Percentiles rank a stretch among this genome's conserved stretches.
Conservation (phyloP, 768 basidiomycete genomes). For the Tricholoma hemisulphureum region DNA sequence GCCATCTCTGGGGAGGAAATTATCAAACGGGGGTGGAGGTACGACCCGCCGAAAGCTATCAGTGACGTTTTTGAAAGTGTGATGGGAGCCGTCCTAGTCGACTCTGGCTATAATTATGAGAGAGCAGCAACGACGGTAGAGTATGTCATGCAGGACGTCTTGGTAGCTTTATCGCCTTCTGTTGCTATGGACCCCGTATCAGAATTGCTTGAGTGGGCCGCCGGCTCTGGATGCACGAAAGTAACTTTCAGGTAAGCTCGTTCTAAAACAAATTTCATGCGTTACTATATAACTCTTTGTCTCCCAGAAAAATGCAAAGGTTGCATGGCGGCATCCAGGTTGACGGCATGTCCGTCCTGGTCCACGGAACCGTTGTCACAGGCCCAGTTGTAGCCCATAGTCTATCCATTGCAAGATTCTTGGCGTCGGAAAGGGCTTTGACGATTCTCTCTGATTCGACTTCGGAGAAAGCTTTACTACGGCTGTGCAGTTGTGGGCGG, state of each 20-base stretch:
- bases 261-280: constrained; percentile 1
- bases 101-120: constrained; percentile 74
- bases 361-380: constrained; percentile 55
- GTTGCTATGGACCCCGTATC: constrained; percentile 72
- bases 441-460: constrained; percentile 46
- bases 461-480: constrained; percentile 43
- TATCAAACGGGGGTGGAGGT: constrained; percentile 71
- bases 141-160: constrained; percentile 62
- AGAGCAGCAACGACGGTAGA: constrained; percentile 60
- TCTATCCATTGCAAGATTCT: constrained; percentile 60
- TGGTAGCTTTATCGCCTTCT: constrained; percentile 57
- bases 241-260: constrained; percentile 30
- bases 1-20: constrained; percentile 57
- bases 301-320: constrained; percentile 21
- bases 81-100: constrained; percentile 80
- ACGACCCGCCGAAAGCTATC: constrained; percentile 82
- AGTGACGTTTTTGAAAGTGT: constrained; percentile 86
- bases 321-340: constrained; percentile 14
- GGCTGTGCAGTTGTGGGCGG: constrained; percentile 37
- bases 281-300: background rate
- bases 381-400: constrained; percentile 64
- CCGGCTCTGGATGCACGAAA: constrained; percentile 52
- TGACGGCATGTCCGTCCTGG: constrained; percentile 54
- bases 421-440: constrained; percentile 63
- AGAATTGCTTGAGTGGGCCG: constrained; percentile 67